phyloP scores from a whole-genome alignment of 2,329 filamentous ascomycete species.

The Lachnellula willkommii region DNA sequence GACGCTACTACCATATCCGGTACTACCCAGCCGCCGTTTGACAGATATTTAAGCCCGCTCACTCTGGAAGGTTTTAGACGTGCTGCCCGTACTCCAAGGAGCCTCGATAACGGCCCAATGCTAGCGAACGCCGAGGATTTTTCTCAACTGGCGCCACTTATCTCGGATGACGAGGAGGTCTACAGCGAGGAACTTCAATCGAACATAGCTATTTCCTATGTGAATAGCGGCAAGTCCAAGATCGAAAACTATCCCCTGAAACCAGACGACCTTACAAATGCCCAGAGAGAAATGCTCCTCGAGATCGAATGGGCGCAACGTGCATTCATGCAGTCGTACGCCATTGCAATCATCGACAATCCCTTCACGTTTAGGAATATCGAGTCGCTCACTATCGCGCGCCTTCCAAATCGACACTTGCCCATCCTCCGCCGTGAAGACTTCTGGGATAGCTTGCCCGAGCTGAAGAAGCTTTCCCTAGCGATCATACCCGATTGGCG shows the following conservation, averaged over 20 bases:
- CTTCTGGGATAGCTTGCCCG: constrained; percentile 57
- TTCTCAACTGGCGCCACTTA: not conserved
- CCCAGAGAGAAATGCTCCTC: constrained; percentile 64
- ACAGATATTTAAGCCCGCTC: not conserved
- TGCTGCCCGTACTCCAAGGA: not conserved
- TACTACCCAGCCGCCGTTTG: not conserved
- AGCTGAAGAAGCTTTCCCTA: constrained; percentile 50
- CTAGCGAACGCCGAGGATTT: not conserved
- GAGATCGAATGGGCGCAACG: constrained; percentile 65
- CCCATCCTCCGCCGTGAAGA: constrained; percentile 48
- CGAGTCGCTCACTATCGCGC: constrained; percentile 56
- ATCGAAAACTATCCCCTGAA: constrained; percentile 28
- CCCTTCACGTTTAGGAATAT: constrained; percentile 47
- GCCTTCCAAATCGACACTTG: constrained; percentile 58
- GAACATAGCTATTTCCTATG: not conserved
- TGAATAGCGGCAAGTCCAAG: constrained; percentile 7
- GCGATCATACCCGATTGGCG: constrained; percentile 64
- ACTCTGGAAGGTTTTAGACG: not conserved
- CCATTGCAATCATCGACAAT: constrained; percentile 60
- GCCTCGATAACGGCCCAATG: not conserved
- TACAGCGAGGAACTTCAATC: not conserved
- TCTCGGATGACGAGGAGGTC: constrained; percentile 7
- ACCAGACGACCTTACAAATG: constrained; percentile 50
- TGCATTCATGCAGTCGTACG: constrained; percentile 63
- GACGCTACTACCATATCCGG: not conserved